A percentile compares a stretch with the other conserved stretches of the same genome.
phyloP scores from a whole-genome alignment of 495 filamentous ascomycete species.

The Tuber brumale region DNA sequence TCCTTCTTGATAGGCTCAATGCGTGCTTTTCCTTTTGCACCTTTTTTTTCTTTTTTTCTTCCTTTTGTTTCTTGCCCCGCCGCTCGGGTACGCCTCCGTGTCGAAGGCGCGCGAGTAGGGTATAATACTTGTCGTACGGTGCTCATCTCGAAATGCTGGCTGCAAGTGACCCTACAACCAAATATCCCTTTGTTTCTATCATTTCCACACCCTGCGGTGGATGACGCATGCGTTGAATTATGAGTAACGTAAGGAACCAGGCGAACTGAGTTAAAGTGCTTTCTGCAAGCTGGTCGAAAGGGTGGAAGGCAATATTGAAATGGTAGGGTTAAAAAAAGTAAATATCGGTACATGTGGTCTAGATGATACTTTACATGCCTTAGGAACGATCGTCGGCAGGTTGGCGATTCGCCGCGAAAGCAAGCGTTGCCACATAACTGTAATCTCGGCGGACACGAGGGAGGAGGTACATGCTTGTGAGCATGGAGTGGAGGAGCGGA shows the following conservation, averaged over 20 bases:
- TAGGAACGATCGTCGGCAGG: slow-evolving; percentile 9
- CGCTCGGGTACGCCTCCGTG: background rate
- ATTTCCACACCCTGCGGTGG: background rate
- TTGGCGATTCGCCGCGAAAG: slow-evolving; percentile 5
- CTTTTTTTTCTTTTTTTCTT: background rate
- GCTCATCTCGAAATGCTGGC: background rate
- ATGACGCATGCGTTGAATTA: background rate
- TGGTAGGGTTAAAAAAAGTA: background rate
- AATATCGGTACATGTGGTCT: background rate
- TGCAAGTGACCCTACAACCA: background rate
- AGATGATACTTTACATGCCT: background rate
- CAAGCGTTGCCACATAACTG: slow-evolving; percentile 1
- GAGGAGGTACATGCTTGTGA: background rate
- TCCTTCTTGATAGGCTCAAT: background rate
- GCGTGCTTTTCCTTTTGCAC: background rate
- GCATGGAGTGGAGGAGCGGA: background rate
- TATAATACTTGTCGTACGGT: background rate
- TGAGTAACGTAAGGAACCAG: slow-evolving; percentile 2
- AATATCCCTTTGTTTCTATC: background rate
- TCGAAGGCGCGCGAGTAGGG: background rate
- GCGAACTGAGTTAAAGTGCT: background rate
- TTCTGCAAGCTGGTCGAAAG: background rate
- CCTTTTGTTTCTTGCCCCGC: background rate
- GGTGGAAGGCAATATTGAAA: background rate
- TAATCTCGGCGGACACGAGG: background rate